Base-by-base conservation (phyloP, 805 yeast genomes). In the Starmerella sp. region DNA sequence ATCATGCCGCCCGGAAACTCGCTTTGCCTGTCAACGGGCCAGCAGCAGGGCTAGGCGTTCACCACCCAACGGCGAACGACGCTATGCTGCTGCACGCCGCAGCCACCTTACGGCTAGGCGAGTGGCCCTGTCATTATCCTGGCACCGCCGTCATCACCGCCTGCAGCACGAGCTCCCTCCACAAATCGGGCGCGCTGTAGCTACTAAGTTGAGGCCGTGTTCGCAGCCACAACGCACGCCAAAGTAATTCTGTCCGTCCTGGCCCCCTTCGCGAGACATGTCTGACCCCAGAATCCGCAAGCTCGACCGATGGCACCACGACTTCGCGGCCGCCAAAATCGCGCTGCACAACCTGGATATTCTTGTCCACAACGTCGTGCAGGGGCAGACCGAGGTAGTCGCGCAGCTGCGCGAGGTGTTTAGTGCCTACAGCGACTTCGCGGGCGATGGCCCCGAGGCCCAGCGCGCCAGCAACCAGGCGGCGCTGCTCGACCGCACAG, bases 271-370 rank as follows among this genome's bases (percentile, higher is more conserved):
- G 35, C 35, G 8, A 32, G 35, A 32, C 13, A 52, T 54, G 57
- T 47, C 57, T 8, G 55, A 50, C n/a, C 39, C 31, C 7, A 32
- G 31, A 4, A n/a, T 32, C 5, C 29, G 30, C 15, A 17, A 54
- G 64, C n/a, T 58, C 17, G 53, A 54, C 34, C 48, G 54, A 13
- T 59, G 62, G 62, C 46, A 48, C 8, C 32, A 36, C 5, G 62
- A 59, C 46, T 59, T 57, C 41, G 36, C 52, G 3, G 58, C 55
- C 52, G 62, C 62, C 9, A 59, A 57, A 42, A 48, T 52, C 28
- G 62, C 57, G 6, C 52, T 59, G 14, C 35, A 34, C 31, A 52
- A 53, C 41, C 41, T 59, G 2, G 58, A 56, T 17, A 17, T 50
- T 2, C 54, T 57, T 7, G 46, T 53, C 15, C 34, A 52, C 13